Conservation (phyloP, 768 basidiomycete species). For the Pisolithus sp. region DNA sequence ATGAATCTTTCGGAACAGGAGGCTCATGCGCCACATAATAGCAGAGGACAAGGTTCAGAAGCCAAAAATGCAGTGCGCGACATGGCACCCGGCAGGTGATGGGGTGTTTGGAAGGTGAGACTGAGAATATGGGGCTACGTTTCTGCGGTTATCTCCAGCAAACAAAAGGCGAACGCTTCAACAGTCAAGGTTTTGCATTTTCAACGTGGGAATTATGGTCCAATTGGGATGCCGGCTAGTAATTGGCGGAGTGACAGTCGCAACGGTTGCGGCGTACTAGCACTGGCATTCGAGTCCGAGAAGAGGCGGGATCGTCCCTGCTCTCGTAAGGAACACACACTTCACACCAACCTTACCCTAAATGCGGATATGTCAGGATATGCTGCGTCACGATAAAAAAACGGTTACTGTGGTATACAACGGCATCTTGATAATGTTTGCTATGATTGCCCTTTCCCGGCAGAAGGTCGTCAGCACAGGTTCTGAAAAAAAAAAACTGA, state of each 20-base stretch:
- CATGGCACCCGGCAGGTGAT: conserved; percentile 8
- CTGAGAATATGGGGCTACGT: conserved; percentile 11
- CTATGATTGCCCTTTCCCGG: conserved; percentile 3
- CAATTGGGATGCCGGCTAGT: conserved; percentile 8
- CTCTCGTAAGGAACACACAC: conserved; percentile 24
- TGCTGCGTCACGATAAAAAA: not conserved
- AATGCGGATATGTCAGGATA: conserved; percentile 27
- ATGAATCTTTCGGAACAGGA: conserved; percentile 21
- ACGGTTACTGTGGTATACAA: conserved; percentile 14
- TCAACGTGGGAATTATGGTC: conserved; percentile 4
- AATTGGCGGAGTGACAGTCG: conserved; percentile 9
- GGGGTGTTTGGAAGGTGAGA: conserved; percentile 4
- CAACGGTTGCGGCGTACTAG: conserved; percentile 24
- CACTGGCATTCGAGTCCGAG: conserved; percentile 32
- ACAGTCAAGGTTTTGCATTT: conserved; percentile 15
- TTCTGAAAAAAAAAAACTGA: conserved; percentile 27
- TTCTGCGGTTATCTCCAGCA: not conserved
- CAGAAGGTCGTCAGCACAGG: too few species aligned
- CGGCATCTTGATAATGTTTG: conserved; percentile 27
- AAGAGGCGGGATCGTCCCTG: conserved; percentile 29
- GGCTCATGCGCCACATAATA: conserved; percentile 23
- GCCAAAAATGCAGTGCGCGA: conserved; percentile 5
- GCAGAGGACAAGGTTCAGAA: conserved; percentile 19
- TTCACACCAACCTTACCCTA: conserved; percentile 23
- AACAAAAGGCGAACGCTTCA: not conserved